Conservation (phyloP, 2,329 filamentous ascomycete genomes). For the Colletotrichum siamense region DNA sequence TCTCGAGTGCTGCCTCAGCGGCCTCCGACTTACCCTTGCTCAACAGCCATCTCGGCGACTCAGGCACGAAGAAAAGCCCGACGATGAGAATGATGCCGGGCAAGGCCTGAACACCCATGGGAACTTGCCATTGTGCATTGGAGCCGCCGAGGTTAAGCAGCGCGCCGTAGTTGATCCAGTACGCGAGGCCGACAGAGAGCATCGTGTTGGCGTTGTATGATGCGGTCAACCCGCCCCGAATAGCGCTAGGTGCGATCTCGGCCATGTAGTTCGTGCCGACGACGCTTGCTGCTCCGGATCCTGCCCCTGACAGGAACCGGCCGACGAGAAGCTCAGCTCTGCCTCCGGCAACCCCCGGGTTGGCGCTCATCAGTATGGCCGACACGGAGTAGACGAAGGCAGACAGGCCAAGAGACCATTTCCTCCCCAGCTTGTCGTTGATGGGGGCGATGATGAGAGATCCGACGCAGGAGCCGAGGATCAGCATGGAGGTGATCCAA, state of each 20-base stretch:
- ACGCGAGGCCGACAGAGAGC: constrained; percentile 43
- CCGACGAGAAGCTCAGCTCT: background rate
- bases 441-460: constrained; percentile 41
- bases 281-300: constrained; percentile 40
- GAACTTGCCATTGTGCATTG: constrained; percentile 54
- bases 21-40: background rate
- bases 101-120: background rate
- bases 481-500: background rate
- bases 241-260: constrained; percentile 51
- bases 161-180: constrained; percentile 52
- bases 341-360: constrained; percentile 29
- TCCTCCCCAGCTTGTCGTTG: constrained; percentile 44
- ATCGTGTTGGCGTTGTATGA: constrained; percentile 51
- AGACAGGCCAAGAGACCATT: constrained; percentile 41
- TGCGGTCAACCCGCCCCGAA: constrained; percentile 45
- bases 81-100: constrained; percentile 1
- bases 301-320: background rate
- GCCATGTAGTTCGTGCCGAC: constrained; percentile 48
- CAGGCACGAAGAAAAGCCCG: background rate
- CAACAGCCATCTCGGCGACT: background rate
- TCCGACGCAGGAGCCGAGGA: background rate
- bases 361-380: constrained; percentile 41
- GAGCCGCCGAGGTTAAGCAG: constrained; percentile 38
- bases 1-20: accelerated
- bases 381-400: constrained; percentile 50